Evolutionary conservation across 2,329 filamentous ascomycete genomes (phyloP).

Genomic region (Aspergillus eucalypticola): DNA sequence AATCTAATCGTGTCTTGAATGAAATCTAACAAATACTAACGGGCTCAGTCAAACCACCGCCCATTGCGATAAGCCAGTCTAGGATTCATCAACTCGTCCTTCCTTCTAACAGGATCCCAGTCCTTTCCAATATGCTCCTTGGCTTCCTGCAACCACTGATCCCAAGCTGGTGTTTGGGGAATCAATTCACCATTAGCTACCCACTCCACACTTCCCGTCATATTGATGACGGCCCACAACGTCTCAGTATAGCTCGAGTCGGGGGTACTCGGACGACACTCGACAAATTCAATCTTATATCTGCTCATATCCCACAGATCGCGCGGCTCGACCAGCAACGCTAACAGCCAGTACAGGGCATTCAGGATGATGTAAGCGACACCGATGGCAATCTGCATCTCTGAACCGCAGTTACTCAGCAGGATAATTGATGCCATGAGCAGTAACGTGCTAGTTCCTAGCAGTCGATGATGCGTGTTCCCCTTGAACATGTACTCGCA

Average conservation of each 20-base stretch:
- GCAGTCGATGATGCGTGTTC: slow-evolving; percentile 54
- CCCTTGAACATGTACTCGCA: slow-evolving; percentile 57
- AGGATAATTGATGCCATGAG: slow-evolving; percentile 64
- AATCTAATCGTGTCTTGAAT: too few species aligned
- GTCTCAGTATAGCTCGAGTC: slow-evolving; percentile 55
- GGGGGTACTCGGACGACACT: slow-evolving; percentile 25
- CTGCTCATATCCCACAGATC: slow-evolving; percentile 60
- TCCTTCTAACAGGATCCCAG: not conserved
- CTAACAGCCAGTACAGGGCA: slow-evolving; percentile 59
- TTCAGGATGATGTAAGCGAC: slow-evolving; percentile 61
- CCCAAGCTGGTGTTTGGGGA: slow-evolving; percentile 56
- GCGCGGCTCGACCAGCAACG: slow-evolving; percentile 49
- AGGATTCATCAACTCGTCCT: slow-evolving; percentile 1
- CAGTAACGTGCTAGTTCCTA: slow-evolving; percentile 59
- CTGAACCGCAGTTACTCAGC: slow-evolving; percentile 63
- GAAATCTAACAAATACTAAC: too few species aligned
- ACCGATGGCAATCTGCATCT: slow-evolving; percentile 61
- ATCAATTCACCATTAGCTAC: slow-evolving; percentile 54
- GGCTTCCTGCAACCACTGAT: slow-evolving; percentile 50
- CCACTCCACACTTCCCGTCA: slow-evolving; percentile 57
- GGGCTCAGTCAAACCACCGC: not conserved
- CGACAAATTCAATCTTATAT: slow-evolving; percentile 41
- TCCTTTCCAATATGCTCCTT: slow-evolving; percentile 13
- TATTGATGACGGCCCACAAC: slow-evolving; percentile 61
- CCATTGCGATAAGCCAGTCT: not conserved